Conservation (phyloP, 2,329 filamentous ascomycete species). For the Falciphora oryzae region DNA sequence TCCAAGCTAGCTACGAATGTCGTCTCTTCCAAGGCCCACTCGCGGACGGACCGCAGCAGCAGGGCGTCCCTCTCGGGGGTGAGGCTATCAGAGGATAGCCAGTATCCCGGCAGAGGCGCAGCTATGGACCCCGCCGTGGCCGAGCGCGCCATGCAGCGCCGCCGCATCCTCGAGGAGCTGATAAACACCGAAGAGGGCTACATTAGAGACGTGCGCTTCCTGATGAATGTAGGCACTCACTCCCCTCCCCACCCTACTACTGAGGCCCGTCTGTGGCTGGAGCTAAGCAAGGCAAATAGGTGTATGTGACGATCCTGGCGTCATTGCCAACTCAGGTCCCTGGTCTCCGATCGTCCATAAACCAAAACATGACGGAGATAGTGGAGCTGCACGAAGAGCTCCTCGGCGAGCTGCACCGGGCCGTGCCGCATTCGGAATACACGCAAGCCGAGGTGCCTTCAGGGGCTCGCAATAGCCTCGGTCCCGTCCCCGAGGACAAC, state of each 20-base stretch:
- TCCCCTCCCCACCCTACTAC: background rate
- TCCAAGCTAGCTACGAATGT: constrained; percentile 45
- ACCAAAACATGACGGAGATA: constrained; percentile 73
- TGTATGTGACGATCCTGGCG: constrained; percentile 69
- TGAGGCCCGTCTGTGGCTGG: background rate
- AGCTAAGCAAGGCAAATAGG: constrained; percentile 35
- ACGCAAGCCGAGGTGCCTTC: constrained; percentile 33
- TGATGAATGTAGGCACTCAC: constrained; percentile 64
- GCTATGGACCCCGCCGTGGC: constrained; percentile 62
- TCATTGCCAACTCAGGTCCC: constrained; percentile 61
- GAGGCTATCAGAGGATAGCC: constrained; percentile 62
- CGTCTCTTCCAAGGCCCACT: constrained; percentile 49
- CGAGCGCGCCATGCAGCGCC: constrained; percentile 66
- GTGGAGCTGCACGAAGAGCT: constrained; percentile 79
- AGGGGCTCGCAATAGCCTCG: constrained; percentile 33
- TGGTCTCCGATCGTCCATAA: constrained; percentile 65
- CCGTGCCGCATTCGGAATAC: constrained; percentile 64
- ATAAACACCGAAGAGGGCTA: constrained; percentile 84
- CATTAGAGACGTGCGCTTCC: constrained; percentile 76
- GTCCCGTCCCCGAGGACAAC: constrained; percentile 37
- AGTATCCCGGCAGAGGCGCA: constrained; percentile 48
- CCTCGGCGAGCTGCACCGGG: constrained; percentile 64
- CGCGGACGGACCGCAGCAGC: constrained; percentile 57
- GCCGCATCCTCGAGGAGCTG: constrained; percentile 78
- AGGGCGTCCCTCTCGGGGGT: constrained; percentile 52